These are phyloP conservation scores for Solanum chiquidenum DNA, from an alignment of 257 asterid species.

Conservation along the genomic window DNA sequence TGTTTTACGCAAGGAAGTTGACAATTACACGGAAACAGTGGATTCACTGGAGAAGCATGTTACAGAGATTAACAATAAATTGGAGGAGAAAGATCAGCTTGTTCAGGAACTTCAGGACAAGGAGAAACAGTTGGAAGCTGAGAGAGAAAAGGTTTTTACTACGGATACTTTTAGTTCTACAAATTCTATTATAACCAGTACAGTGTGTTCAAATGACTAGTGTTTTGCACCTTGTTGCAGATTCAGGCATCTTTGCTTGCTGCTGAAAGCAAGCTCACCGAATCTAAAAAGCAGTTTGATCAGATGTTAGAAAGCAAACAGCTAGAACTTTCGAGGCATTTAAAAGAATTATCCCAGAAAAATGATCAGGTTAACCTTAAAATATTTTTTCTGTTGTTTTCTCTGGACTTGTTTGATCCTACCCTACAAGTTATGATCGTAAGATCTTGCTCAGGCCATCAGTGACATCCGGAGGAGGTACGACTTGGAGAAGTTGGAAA, in stretches of 20 bases:
- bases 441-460: constrained; percentile 62
- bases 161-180: constrained; percentile 3
- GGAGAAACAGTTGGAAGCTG: constrained; percentile 56
- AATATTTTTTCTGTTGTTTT: neutral
- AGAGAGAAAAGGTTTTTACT: constrained; percentile 56
- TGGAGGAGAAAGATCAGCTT: constrained; percentile 61
- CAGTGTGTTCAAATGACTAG: constrained; percentile 2
- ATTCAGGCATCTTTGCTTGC: constrained; percentile 49
- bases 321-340: constrained; percentile 76
- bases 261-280: constrained; percentile 67
- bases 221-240: constrained; percentile 29
- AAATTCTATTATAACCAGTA: constrained; percentile 2
- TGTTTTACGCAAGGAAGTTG: constrained; percentile 44
- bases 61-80: constrained; percentile 36
- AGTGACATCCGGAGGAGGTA: constrained; percentile 75
- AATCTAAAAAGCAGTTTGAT: constrained; percentile 74
- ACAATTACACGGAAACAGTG: constrained; percentile 34
- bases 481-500: constrained; percentile 78
- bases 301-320: constrained; percentile 91
- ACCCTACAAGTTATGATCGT: constrained; percentile 9
- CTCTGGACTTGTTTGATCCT: constrained; percentile 1
- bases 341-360: constrained; percentile 91
- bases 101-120: constrained; percentile 44
- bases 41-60: constrained; percentile 52
- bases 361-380: constrained; percentile 67